Base-by-base conservation (phyloP, 2,329 filamentous ascomycete genomes). In the Aureobasidium namibiae region DNA sequence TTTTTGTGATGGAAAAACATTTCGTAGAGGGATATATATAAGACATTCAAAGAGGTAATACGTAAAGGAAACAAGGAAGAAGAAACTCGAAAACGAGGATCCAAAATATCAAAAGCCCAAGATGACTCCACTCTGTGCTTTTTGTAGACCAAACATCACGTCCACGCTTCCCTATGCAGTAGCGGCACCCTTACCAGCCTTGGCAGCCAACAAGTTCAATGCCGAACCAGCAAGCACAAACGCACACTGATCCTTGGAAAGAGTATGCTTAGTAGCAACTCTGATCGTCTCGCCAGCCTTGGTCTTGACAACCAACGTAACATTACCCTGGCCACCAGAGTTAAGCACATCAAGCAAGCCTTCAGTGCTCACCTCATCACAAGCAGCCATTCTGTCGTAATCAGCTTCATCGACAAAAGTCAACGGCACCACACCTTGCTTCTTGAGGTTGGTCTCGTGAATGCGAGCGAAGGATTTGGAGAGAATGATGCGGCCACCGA, bases 151-250 rank as follows among this genome's bases (percentile, higher is more conserved):
- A n/a, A n/a, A n/a, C n/a, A n/a, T n/a, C n/a, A n/a, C n/a, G n/a
- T n/a, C n/a, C 29, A 31, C 29, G 10, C 29, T 31, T 10, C 10
- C 29, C 10, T 10, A 31, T 31, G 10, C 29, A 31, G 29, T 6
- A 31, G 33, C 26, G 23, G 29, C 23, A 1, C 56, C 31, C 45
- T 46, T 60, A 6, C 49, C 42, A 24, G 66, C 66, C 80, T 87
- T 87, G 69, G 79, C 78, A 46, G 91, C 88, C 67, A 99, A 75
- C 73, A 97, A 71, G 75, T 99, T 99, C 75, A 99, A 74, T 42
- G 94, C 94, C 73, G 90, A 96, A 3, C 94, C 94, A 0, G 94
- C 94, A 53, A 99, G 78, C 64, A 99, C 90, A 70, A 97, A 99
- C 0, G 82, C 85, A 62, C 89, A 89, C 79, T 99, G 94, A 72